A percentile compares a stretch with the other conserved stretches of the same genome.
Evolutionary conservation across 805 yeast genomes (phyloP).

Genomic region (Isabelozyma gotoi): DNA sequence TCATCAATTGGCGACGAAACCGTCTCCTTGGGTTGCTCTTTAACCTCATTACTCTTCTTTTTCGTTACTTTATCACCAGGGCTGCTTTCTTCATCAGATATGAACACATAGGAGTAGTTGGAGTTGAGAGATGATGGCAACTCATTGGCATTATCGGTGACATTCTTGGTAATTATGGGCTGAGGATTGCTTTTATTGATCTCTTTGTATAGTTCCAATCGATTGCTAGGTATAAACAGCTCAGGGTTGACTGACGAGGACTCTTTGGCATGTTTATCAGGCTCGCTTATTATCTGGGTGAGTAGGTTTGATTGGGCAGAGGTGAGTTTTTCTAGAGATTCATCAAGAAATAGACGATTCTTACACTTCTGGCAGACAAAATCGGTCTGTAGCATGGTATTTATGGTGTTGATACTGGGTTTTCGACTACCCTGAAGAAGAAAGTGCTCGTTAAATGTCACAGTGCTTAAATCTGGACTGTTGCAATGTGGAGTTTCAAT

Average conservation of each 20-base stretch:
- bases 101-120: conserved; percentile 10
- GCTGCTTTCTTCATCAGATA: conserved; percentile 5
- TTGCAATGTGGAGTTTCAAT: too few species aligned
- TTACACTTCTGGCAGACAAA: conserved; percentile 61
- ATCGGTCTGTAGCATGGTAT: background rate
- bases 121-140: conserved; percentile 15
- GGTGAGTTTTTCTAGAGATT: conserved; percentile 51
- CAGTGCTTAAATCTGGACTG: too few species aligned
- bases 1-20: background rate
- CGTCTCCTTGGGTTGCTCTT: conserved; percentile 2
- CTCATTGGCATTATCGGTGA: conserved; percentile 29
- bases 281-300: conserved; percentile 24
- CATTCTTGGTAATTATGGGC: conserved; percentile 24
- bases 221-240: conserved; percentile 37
- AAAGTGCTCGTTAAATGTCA: too few species aligned
- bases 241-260: conserved; percentile 25
- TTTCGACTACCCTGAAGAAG: background rate
- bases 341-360: conserved; percentile 56
- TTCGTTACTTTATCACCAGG: conserved; percentile 3
- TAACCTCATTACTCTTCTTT: conserved; percentile 4
- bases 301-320: conserved; percentile 57
- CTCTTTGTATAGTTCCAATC: conserved; percentile 35
- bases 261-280: conserved; percentile 11
- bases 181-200: conserved; percentile 19
- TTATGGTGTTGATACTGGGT: background rate